Evolutionary conservation across 306 rosid genomes (phyloP), one percentile per base, ranked within the genome.

Genomic region (Neltuma alba): DNA sequence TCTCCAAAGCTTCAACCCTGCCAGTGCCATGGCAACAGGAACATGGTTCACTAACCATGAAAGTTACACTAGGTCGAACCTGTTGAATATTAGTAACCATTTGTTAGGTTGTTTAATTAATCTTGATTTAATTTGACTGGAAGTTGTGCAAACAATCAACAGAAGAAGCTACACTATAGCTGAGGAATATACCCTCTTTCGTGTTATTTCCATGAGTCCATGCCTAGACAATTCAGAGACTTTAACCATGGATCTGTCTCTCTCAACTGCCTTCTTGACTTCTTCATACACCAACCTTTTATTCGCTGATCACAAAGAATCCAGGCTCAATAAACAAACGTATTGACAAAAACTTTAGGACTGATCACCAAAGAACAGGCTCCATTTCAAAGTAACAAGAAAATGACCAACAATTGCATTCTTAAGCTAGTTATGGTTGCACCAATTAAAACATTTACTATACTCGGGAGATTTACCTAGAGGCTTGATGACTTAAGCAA

Each of bases 1-100:
- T 95, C 86, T 95, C 98, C 69, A 95, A 76, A 73, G 98, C 98
- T 91, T 95, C 99, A 54, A 95, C 96, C 87, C 99, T 91, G 77
- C 99, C 99, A 34, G 98, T 90, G 79, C 92, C 98, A 75, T 95
- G 98, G 89, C 99, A 93, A 80, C 96, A 89, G 62, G 86, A 21
- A 80, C 98, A 95, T 42, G 99, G 98, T 82, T 95, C 99, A 83
- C 98, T 93, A 66, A 95, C 85, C 99, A 91, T 95, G 91, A 92
- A 95, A 44, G 98, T 93, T 81, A 95, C 98, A 50, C 98, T 95
- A 31, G 99, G 99, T 70, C 99, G 94, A 79, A 95, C 98, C 98
- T 95, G 97, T 82, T 72, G 78, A 81, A 70, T 62, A 82, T 81
- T 64, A 54, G 60, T 47, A 76, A 72, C 9, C 80, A 72, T 71